Evolutionary conservation across 2,329 filamentous ascomycete genomes (phyloP).

Genomic region (Epichloe baconii): DNA sequence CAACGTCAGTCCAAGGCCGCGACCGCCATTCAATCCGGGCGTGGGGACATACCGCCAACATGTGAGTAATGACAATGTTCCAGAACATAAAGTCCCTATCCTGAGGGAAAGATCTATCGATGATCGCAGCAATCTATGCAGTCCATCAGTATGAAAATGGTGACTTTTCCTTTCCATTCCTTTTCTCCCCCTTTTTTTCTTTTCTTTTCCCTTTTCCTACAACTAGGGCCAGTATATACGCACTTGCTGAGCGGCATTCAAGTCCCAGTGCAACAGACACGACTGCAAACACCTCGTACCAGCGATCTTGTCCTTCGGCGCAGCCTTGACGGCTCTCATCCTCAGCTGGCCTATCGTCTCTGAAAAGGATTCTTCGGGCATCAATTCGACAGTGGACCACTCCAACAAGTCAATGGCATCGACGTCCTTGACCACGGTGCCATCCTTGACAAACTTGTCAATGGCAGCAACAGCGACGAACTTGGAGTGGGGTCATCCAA

Average conservation of each 20-base stretch:
- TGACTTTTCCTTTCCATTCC: neutral
- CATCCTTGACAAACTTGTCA: slow-evolving; percentile 33
- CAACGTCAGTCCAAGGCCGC: neutral
- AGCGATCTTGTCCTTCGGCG: slow-evolving; percentile 31
- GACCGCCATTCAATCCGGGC: neutral
- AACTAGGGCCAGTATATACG: neutral
- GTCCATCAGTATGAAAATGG: neutral
- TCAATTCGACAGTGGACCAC: slow-evolving; percentile 33
- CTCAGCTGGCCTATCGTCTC: slow-evolving; percentile 37
- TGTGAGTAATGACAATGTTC: slow-evolving; percentile 40
- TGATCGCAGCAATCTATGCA: slow-evolving; percentile 36
- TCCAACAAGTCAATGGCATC: slow-evolving; percentile 42
- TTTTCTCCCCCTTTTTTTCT: neutral
- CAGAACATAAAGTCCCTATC: slow-evolving; percentile 39
- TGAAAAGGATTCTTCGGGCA: slow-evolving; percentile 27
- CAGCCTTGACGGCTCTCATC: slow-evolving; percentile 37
- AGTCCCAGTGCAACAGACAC: slow-evolving; percentile 41
- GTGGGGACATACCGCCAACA: slow-evolving; percentile 34
- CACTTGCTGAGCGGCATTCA: slow-evolving; percentile 44
- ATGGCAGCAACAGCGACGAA: slow-evolving; percentile 30
- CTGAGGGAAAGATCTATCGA: slow-evolving; percentile 37
- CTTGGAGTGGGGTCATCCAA: slow-evolving; percentile 34
- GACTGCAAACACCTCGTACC: slow-evolving; percentile 35
- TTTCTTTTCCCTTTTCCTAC: neutral
- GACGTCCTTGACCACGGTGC: slow-evolving; percentile 32